A percentile compares a stretch with the other conserved stretches of the same genome.
Conservation (phyloP, 2,329 filamentous ascomycete genomes). For the Nemania abortiva region DNA sequence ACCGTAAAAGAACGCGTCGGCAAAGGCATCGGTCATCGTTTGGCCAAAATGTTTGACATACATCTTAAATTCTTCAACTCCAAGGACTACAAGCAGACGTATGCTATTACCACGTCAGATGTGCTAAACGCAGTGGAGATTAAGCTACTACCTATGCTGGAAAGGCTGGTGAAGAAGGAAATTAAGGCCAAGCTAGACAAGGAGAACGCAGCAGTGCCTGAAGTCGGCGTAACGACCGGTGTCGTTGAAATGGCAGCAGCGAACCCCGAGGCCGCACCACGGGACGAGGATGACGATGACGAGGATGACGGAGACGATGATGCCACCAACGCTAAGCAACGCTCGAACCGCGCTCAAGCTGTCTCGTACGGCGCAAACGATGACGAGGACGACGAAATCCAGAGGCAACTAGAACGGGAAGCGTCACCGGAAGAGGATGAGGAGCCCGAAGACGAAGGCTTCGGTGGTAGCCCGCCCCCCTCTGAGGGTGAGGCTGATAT, state of each 20-base stretch:
- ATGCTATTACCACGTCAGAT: slow-evolving; percentile 83
- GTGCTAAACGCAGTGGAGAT: slow-evolving; percentile 84
- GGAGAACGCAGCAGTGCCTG: slow-evolving; percentile 78
- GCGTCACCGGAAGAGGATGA: slow-evolving; percentile 68
- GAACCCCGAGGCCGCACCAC: slow-evolving; percentile 49
- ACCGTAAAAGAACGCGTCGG: slow-evolving; percentile 84
- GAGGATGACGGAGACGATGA: slow-evolving; percentile 84
- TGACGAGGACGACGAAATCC: slow-evolving; percentile 86
- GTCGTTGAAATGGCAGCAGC: slow-evolving; percentile 64
- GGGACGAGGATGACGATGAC: slow-evolving; percentile 72
- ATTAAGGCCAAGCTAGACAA: slow-evolving; percentile 82
- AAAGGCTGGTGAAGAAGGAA: slow-evolving; percentile 78
- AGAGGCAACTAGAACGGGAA: slow-evolving; percentile 71
- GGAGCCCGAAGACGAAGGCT: slow-evolving; percentile 66
- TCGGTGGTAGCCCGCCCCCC: slow-evolving; percentile 62
- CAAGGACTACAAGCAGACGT: slow-evolving; percentile 85
- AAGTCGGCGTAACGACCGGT: slow-evolving; percentile 71
- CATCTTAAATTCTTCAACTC: slow-evolving; percentile 85
- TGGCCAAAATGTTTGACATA: slow-evolving; percentile 88
- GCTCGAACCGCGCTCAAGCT: slow-evolving; percentile 81
- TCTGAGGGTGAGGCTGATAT: slow-evolving; percentile 55
- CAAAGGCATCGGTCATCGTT: slow-evolving; percentile 72
- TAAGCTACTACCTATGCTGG: slow-evolving; percentile 79
- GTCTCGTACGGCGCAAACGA: slow-evolving; percentile 94
- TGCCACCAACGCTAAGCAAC: slow-evolving; percentile 78